phyloP scores from a whole-genome alignment of 2,329 filamentous ascomycete genomes.

The Neofusicoccum sp. region DNA sequence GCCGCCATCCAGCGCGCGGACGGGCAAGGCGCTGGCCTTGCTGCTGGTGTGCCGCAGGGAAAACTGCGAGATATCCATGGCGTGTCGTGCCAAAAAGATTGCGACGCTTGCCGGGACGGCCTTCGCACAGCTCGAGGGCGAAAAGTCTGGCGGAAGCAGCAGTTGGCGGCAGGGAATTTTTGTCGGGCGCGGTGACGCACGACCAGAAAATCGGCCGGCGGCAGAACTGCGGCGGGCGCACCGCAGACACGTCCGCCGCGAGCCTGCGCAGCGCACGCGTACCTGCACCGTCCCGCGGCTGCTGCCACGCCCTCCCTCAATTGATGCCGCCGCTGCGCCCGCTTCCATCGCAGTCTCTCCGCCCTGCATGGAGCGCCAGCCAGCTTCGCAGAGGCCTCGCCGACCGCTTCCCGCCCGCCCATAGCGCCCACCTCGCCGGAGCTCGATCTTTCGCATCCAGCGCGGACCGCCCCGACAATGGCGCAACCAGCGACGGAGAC shows the following conservation, averaged over 20 bases:
- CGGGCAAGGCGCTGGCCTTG: conserved; percentile 53
- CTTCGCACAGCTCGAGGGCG: background rate
- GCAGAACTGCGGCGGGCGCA: background rate
- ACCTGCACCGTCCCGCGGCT: background rate
- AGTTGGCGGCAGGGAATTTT: conserved; percentile 5
- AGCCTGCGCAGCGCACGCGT: conserved; percentile 2
- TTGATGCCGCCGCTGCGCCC: conserved; percentile 51
- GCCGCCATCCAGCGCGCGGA: conserved; percentile 55
- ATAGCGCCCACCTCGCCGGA: background rate
- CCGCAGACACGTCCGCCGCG: conserved; percentile 14
- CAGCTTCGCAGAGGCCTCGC: conserved; percentile 29
- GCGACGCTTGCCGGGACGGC: background rate
- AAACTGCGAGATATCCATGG: conserved; percentile 18
- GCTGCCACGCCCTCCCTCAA: conserved; percentile 26
- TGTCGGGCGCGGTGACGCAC: background rate
- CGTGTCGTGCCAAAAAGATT: background rate
- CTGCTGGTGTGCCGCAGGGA: conserved; percentile 34
- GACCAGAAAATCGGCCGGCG: background rate
- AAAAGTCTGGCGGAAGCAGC: background rate
- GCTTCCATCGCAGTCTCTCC: conserved; percentile 47
- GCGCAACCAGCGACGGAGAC: too few species aligned
- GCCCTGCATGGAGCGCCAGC: conserved; percentile 40
- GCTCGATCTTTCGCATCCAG: background rate
- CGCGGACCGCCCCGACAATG: background rate
- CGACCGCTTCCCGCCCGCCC: background rate